A percentile compares a stretch with the other conserved stretches of the same genome.
phyloP scores from a whole-genome alignment of 2,329 filamentous ascomycete species.

The Tolypocladium ophioglossoides region DNA sequence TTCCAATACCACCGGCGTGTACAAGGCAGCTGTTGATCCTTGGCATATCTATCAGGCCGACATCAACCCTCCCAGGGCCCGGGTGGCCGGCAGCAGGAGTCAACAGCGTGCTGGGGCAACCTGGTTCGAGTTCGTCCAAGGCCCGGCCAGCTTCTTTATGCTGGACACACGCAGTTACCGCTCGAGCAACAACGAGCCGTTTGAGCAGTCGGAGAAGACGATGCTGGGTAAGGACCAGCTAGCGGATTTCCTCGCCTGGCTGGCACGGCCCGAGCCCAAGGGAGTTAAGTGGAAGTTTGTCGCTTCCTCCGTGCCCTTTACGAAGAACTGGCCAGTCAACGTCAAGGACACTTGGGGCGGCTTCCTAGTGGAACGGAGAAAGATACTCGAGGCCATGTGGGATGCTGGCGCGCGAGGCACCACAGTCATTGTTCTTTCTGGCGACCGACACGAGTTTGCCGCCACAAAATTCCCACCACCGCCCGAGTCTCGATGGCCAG shows the following conservation, averaged over 20 bases:
- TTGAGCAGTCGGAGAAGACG: slow-evolving; percentile 58
- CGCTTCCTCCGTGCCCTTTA: slow-evolving; percentile 85
- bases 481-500: slow-evolving; percentile 48
- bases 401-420: slow-evolving; percentile 63
- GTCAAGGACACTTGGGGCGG: slow-evolving; percentile 89
- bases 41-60: slow-evolving; percentile 79
- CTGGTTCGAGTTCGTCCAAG: slow-evolving; percentile 83
- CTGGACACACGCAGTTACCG: slow-evolving; percentile 85
- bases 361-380: slow-evolving; percentile 69
- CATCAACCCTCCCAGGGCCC: slow-evolving; percentile 66
- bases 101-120: slow-evolving; percentile 46
- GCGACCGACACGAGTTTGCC: slow-evolving; percentile 94
- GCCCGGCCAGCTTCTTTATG: slow-evolving; percentile 89
- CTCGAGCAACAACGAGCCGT: slow-evolving; percentile 51
- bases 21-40: slow-evolving; percentile 68
- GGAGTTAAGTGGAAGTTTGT: slow-evolving; percentile 92
- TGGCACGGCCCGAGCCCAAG: slow-evolving; percentile 58
- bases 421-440: slow-evolving; percentile 75
- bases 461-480: slow-evolving; percentile 70
- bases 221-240: slow-evolving; percentile 81
- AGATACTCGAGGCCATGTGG: slow-evolving; percentile 87
- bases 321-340: slow-evolving; percentile 93
- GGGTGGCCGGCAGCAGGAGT: slow-evolving; percentile 32
- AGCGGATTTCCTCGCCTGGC: slow-evolving; percentile 66
- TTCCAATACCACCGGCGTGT: slow-evolving; percentile 69